phyloP scores from a whole-genome alignment of 2,329 filamentous ascomycete genomes.

The Diaporthe amygdali region DNA sequence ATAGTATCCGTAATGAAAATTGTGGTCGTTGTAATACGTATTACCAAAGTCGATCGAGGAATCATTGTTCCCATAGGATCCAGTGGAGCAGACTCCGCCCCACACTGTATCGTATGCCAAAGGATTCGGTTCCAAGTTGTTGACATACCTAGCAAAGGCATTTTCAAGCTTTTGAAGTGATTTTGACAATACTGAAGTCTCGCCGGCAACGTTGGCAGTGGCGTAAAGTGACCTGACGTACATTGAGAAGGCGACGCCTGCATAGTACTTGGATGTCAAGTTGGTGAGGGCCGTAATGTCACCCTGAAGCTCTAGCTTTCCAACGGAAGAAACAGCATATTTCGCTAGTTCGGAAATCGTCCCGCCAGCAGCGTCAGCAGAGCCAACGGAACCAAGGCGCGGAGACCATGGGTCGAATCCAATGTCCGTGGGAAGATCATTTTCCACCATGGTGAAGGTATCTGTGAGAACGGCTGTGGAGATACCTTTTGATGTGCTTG shows the following conservation, averaged over 20 bases:
- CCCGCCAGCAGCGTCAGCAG: background rate
- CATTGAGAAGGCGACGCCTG: background rate
- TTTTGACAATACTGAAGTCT: background rate
- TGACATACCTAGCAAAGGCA: background rate
- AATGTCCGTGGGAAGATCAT: constrained; percentile 72
- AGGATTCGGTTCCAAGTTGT: background rate
- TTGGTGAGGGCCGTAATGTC: background rate
- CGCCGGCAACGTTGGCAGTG: background rate
- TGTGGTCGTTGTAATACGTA: constrained; percentile 36
- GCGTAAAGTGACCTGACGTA: background rate
- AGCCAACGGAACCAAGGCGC: background rate
- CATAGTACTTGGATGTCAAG: background rate
- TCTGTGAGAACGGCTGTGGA: constrained; percentile 75
- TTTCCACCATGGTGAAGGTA: constrained; percentile 79
- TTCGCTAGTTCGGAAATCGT: background rate
- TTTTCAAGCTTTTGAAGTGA: background rate
- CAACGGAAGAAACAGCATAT: background rate
- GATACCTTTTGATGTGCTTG: constrained; percentile 86
- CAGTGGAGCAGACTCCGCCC: constrained; percentile 32
- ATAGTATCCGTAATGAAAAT: constrained; percentile 37
- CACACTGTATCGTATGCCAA: constrained; percentile 32
- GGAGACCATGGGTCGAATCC: constrained; percentile 80
- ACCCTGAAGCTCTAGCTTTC: background rate
- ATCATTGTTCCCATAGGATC: constrained; percentile 26
- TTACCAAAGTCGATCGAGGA: constrained; percentile 34